Base-by-base conservation (phyloP, 495 filamentous ascomycete species). In the Venustampulla echinocandica region DNA sequence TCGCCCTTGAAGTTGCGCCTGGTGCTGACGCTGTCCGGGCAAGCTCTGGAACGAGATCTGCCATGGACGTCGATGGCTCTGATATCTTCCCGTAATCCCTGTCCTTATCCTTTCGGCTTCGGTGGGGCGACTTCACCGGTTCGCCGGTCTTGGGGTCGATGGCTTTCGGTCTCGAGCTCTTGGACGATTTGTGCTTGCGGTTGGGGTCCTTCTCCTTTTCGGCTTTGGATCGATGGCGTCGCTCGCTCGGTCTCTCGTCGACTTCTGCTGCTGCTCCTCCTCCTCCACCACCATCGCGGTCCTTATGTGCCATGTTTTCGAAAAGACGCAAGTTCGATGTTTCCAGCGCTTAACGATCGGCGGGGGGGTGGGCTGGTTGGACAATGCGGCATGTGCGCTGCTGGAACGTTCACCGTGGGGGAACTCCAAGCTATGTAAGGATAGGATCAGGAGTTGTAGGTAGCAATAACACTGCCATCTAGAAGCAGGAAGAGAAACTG, bases 11-110 rank as follows among this genome's bases (percentile, higher is more conserved):
- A 19, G 51, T 64, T 40, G 60, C 62, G 24, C 65, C 49, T 38
- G 58, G 51, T 18, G 64, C 42, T 28, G 58, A 64, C 3, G 61
- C 55, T 18, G 61, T 61, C 42, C 69, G 61, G 17, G 62, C 36
- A 11, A 76, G 59, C 59, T 78, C 74, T 38, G 72, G 70, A 5
- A 74, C 70, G 27, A 75, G 59, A 30, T 75, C 61, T 14, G 49
- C 54, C 57, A 60, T 60, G 17, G 55, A 54, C 14, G 11, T 15
- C 2, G 49, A 47, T 20, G 39, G 15, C 21, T 50, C 46, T 24
- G 52, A 49, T 38, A 1, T 58, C 50, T 42, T 41, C 21, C 41
- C 35, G n/a, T 22, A 30, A 3, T 52, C 52, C 25, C 20, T 41
- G 1, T 53, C 53, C 20, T 53, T 54, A 18, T 58, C 51, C 27